Percentiles rank a stretch among this genome's conserved stretches.
Conservation (phyloP, 257 asterid genomes). For the Sherardia arvensis region DNA sequence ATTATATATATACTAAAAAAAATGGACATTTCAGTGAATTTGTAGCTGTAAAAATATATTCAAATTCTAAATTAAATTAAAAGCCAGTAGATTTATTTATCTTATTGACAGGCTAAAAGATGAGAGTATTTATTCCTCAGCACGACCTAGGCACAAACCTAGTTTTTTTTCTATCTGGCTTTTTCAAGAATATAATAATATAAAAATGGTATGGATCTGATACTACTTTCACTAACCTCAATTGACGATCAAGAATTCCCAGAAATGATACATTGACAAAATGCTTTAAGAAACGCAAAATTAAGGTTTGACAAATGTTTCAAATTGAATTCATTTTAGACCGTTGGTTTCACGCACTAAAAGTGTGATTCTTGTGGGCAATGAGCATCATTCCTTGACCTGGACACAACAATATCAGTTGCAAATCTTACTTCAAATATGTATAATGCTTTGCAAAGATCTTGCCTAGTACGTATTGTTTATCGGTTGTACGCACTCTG, state of each 20-base stretch:
- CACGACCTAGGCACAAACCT: conserved; percentile 11
- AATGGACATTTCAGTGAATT: background rate
- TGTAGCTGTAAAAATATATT: background rate
- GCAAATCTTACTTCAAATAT: background rate
- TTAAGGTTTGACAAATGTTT: background rate
- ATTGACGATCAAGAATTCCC: conserved; percentile 12
- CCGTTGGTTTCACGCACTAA: conserved; percentile 8
- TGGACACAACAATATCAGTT: background rate
- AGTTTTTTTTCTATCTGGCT: conserved; percentile 5
- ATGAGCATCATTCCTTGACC: conserved; percentile 9
- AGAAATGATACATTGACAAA: background rate
- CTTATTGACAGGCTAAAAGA: conserved; percentile 39
- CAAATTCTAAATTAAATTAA: no score
- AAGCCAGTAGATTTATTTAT: conserved; percentile 6
- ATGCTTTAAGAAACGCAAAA: conserved; percentile 8
- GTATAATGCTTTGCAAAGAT: background rate
- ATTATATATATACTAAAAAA: background rate
- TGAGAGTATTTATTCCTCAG: conserved; percentile 24
- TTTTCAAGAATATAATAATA: conserved; percentile 19
- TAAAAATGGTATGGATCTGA: conserved; percentile 21
- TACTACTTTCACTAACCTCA: conserved; percentile 10
- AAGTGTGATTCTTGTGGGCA: background rate
- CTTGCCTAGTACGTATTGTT: background rate
- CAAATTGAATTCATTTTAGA: background rate
- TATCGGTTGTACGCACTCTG: background rate